A percentile compares a stretch with the other conserved stretches of the same genome.
Evolutionary conservation across 495 filamentous ascomycete genomes (phyloP).

Genomic region (Mytilinidion resinicola): DNA sequence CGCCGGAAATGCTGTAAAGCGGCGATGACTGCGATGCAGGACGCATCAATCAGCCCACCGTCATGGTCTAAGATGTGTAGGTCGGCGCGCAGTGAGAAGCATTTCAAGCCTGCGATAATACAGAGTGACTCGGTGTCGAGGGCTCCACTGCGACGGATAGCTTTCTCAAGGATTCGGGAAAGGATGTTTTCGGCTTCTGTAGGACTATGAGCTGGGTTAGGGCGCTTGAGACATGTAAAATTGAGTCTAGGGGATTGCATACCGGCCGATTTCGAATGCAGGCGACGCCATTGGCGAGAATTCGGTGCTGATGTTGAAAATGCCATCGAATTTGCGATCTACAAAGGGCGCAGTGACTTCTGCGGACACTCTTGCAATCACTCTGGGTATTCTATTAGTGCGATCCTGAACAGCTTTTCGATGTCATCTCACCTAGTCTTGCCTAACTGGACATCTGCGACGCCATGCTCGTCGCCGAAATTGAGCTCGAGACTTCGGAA

Average conservation of each 20-base stretch:
- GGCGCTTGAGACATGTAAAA: constrained; percentile 5
- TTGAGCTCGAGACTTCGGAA: constrained; percentile 69
- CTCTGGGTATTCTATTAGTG: constrained; percentile 44
- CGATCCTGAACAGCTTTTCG: background rate
- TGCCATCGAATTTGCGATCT: constrained; percentile 88
- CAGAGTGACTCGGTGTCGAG: constrained; percentile 94
- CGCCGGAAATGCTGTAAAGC: constrained; percentile 84
- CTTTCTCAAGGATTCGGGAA: constrained; percentile 82
- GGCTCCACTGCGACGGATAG: constrained; percentile 83
- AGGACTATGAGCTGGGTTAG: constrained; percentile 24
- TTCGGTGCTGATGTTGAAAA: constrained; percentile 87
- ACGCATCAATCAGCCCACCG: constrained; percentile 76
- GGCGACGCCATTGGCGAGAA: constrained; percentile 89
- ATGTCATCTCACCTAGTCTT: constrained; percentile 67
- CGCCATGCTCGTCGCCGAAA: constrained; percentile 87
- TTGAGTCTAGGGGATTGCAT: constrained; percentile 28
- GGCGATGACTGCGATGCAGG: constrained; percentile 79
- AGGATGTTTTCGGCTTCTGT: constrained; percentile 61
- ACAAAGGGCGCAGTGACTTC: constrained; percentile 76
- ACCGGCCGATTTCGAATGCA: constrained; percentile 79
- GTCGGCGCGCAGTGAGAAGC: constrained; percentile 83
- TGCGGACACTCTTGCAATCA: constrained; percentile 78
- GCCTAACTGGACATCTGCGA: constrained; percentile 81
- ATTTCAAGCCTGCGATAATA: constrained; percentile 80
- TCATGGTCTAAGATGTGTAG: constrained; percentile 86